A percentile compares a stretch with the other conserved stretches of the same genome.
Conservation (phyloP, 2,329 filamentous ascomycete genomes). For the Incumbomyces delicatus region DNA sequence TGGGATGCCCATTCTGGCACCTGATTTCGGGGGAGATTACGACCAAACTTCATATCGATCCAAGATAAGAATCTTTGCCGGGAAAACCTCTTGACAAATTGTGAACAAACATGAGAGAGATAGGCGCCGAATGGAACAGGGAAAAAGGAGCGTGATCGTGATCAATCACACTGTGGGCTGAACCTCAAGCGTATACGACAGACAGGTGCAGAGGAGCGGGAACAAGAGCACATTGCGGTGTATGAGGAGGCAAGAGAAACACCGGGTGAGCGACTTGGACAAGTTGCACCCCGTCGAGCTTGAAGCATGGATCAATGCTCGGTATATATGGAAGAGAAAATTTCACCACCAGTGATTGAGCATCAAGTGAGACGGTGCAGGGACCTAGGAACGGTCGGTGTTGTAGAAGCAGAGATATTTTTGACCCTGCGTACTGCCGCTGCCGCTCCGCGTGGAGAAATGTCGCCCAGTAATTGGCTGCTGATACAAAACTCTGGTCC, state of each 20-base stretch:
- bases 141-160: constrained; percentile 1
- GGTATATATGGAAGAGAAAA: neutral
- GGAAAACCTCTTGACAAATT: neutral
- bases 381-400: neutral
- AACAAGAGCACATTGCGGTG: constrained; percentile 6
- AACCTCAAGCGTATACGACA: constrained; percentile 18
- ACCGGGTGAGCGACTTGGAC: neutral
- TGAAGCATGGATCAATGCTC: neutral
- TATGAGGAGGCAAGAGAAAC: neutral
- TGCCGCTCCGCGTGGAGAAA: no score
- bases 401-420: no score
- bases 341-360: neutral
- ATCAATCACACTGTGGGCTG: constrained; percentile 9
- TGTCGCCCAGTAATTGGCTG: no score
- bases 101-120: no score
- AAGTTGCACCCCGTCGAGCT: no score
- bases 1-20: constrained; percentile 41
- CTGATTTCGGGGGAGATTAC: constrained; percentile 39
- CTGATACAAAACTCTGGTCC: no score
- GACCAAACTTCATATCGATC: constrained; percentile 40
- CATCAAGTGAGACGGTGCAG: constrained; percentile 1
- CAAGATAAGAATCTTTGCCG: neutral
- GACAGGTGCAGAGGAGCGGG: constrained; percentile 15
- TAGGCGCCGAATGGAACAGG: no score
- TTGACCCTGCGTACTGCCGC: no score